phyloP scores from a whole-genome alignment of 495 filamentous ascomycete species.

The Tetracladium marchalianum region DNA sequence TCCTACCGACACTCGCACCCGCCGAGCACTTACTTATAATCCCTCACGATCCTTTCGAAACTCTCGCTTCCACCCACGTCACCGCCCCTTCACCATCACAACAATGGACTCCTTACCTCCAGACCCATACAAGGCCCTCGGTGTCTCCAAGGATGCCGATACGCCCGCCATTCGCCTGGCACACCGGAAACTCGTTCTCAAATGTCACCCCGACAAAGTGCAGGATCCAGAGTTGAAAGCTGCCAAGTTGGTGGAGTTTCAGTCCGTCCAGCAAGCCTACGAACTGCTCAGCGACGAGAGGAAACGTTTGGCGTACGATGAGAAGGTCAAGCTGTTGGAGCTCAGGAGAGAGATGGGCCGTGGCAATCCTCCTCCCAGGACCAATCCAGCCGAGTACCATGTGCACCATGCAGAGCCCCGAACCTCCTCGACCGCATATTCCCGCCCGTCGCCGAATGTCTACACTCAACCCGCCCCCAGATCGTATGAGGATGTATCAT shows the following conservation, averaged over 20 bases:
- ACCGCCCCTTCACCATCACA: not conserved
- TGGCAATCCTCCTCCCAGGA: constrained; percentile 16
- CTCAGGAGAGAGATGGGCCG: constrained; percentile 33
- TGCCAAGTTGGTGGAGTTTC: constrained; percentile 74
- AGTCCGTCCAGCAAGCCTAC: constrained; percentile 87
- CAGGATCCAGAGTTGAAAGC: constrained; percentile 59
- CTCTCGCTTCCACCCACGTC: too few species aligned
- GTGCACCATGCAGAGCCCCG: constrained; percentile 17
- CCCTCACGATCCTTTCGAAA: too few species aligned
- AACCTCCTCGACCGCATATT: constrained; percentile 4
- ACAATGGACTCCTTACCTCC: constrained; percentile 41
- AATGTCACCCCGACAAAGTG: constrained; percentile 93
- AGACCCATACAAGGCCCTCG: constrained; percentile 78
- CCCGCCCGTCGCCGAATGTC: constrained; percentile 4
- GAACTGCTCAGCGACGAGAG: constrained; percentile 78
- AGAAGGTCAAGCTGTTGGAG: constrained; percentile 54
- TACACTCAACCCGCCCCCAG: constrained; percentile 12
- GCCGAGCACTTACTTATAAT: too few species aligned
- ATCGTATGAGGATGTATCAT: constrained; percentile 32
- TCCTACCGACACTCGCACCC: too few species aligned
- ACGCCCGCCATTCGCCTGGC: constrained; percentile 65
- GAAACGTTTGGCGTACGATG: constrained; percentile 65
- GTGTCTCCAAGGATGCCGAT: constrained; percentile 65
- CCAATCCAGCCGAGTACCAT: constrained; percentile 18
- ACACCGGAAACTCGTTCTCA: constrained; percentile 86